Percentiles rank a stretch among this genome's conserved stretches.
phyloP scores from a whole-genome alignment of 1,284 basidiomycete species.

The Phellopilus nigrolimitatus region DNA sequence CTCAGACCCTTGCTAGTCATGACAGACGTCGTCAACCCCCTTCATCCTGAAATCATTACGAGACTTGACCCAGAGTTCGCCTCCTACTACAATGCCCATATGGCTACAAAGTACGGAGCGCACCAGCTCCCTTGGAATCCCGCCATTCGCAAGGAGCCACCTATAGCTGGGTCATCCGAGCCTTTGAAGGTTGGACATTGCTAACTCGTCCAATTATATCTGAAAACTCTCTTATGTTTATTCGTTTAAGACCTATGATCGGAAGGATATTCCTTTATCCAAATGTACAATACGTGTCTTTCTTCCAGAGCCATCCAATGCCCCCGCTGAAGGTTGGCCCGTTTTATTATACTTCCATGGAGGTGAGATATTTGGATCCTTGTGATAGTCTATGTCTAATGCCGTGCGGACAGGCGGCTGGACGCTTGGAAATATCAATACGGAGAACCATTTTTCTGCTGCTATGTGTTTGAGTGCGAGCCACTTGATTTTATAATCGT shows the following conservation, averaged over 20 bases:
- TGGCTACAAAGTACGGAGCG: conserved; percentile 40
- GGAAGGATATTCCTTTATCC: conserved; percentile 44
- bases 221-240: too few relatives aligned
- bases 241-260: too few relatives aligned
- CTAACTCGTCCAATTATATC: too few relatives aligned
- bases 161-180: conserved; percentile 51
- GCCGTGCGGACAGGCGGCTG: conserved; percentile 48
- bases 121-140: conserved; percentile 60
- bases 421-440: conserved; percentile 59
- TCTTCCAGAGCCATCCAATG: conserved; percentile 40
- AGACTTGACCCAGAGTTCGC: conserved; percentile 61
- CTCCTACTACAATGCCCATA: conserved; percentile 50
- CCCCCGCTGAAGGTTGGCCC: conserved; percentile 53
- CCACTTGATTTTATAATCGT: background rate
- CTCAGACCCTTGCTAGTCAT: conserved; percentile 21
- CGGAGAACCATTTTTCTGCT: conserved; percentile 54
- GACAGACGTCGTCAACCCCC: conserved; percentile 37
- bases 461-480: conserved; percentile 51
- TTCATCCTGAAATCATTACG: conserved; percentile 53
- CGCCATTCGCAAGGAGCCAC: conserved; percentile 45
- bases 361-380: conserved; percentile 32
- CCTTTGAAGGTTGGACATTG: conserved; percentile 51
- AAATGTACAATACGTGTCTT: conserved; percentile 50
- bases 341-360: conserved; percentile 60
- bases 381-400: conserved; percentile 16